phyloP scores from a whole-genome alignment of 176 grass and related monocot species.

The Urochloa ruziziensis region DNA sequence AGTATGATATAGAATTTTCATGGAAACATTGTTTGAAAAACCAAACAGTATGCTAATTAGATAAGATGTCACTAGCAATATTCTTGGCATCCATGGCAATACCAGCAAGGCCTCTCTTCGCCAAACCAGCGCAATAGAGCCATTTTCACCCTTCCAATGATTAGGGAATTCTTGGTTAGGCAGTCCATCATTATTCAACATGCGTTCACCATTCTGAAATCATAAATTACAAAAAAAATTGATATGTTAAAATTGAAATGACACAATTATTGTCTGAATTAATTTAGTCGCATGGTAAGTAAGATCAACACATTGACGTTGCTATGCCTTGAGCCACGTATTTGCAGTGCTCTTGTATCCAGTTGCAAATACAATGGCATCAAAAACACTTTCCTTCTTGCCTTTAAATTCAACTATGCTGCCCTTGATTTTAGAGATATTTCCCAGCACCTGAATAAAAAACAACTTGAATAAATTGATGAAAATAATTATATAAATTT shows the following conservation, averaged over 20 bases:
- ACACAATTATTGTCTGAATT: not conserved
- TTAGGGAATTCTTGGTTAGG: slow-evolving; percentile 8
- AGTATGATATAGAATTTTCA: no score
- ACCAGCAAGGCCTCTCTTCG: slow-evolving; percentile 1
- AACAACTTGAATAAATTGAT: not conserved
- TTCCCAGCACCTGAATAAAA: not conserved
- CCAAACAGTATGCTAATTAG: not conserved
- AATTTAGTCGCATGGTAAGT: not conserved
- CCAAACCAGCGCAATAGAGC: slow-evolving; percentile 41
- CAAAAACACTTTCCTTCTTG: not conserved
- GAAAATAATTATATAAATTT: not conserved
- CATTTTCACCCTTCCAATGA: slow-evolving; percentile 41
- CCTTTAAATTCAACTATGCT: slow-evolving; percentile 19
- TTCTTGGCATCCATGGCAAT: slow-evolving; percentile 30
- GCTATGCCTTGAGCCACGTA: slow-evolving; percentile 36
- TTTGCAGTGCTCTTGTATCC: slow-evolving; percentile 35
- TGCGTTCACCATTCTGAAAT: not conserved
- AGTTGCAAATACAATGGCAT: slow-evolving; percentile 42
- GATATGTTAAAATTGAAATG: no score
- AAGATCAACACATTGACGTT: not conserved
- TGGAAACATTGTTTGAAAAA: no score
- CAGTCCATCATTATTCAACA: not conserved
- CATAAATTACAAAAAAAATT: no score
- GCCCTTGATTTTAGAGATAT: slow-evolving; percentile 14
- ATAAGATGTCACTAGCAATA: slow-evolving; percentile 10